Evolutionary conservation across 2,329 filamentous ascomycete genomes (phyloP), one percentile per base, ranked within the genome.

Genomic region (Diaporthe citriasiana): DNA sequence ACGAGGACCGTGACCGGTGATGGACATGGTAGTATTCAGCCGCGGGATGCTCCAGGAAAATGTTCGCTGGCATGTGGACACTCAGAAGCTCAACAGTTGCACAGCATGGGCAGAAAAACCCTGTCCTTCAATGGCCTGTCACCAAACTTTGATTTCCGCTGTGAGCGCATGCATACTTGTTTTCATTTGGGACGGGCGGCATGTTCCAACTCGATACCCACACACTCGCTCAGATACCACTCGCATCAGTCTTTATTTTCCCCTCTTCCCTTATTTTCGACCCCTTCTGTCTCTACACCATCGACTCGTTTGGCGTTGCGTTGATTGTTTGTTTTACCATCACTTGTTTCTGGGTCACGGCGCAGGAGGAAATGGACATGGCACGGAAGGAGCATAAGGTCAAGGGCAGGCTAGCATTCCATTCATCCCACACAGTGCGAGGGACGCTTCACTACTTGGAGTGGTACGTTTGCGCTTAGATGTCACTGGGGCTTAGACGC

Each of bases 1-100:
- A 75, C 27, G 72, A 75, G 25, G 74, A 75, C 50, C 74, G 72
- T 65, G 60, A 74, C 47, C 72, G 74, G n/a, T 75, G 71, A 75
- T 42, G 30, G 17, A 30, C n/a, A 12, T 13, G 8, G 7, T 17
- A 27, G n/a, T 25, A 33, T 19, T n/a, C 17, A 35, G 30, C 27
- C 22, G 33, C n/a, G 30, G n/a, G 30, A 51, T 25, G 13, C 15
- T n/a, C 9, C 42, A 51, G 47, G 27, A 51, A 19, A 35, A 25
- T 38, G 42, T 3, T 19, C 15, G 45, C 45, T 51, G 45, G 45
- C 45, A 51, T 5, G 17, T 66, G 33, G 45, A 51, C 45, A 51
- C 63, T 38, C 30, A 19, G n/a, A 51, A 51, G 30, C 30, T 38
- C 63, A 15, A 65, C 35, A 47, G 25, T 9, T 30, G 38, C 30